Percentiles rank a stretch among this genome's conserved stretches.
These are phyloP conservation scores for Brassica carinata DNA, from an alignment of 345 rosid genomes.

Conservation along the genomic window DNA sequence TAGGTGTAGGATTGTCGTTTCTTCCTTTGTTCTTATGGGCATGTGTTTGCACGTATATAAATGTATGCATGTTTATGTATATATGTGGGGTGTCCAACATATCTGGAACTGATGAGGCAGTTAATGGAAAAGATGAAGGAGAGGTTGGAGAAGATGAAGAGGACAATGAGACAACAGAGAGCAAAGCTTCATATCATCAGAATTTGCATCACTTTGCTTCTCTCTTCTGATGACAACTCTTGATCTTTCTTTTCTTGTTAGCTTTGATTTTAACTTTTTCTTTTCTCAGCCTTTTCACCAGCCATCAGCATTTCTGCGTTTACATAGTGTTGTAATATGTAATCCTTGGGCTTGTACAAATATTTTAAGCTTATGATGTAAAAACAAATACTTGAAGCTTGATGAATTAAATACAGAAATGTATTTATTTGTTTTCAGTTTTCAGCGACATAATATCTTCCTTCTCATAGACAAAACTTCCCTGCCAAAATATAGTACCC, in stretches of 20 bases:
- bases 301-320: conserved; percentile 2
- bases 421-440: neutral
- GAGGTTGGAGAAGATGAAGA: conserved; percentile 20
- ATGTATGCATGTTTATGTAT: conserved; percentile 21
- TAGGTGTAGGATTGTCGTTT: conserved; percentile 31
- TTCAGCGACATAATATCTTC: conserved; percentile 22
- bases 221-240: conserved; percentile 50
- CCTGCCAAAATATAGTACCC: conserved; percentile 7
- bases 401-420: neutral
- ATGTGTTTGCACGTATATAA: conserved; percentile 24
- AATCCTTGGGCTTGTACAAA: conserved; percentile 28
- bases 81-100: conserved; percentile 19
- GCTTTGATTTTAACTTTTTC: neutral
- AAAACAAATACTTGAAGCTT: conserved; percentile 19
- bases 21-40: conserved; percentile 33
- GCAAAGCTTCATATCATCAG: conserved; percentile 63
- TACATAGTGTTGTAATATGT: conserved; percentile 15
- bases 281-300: neutral
- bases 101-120: conserved; percentile 31
- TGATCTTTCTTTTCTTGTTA: neutral
- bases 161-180: conserved; percentile 60
- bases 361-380: conserved; percentile 3
- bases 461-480: neutral
- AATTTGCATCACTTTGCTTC: conserved; percentile 71
- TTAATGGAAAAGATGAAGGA: conserved; percentile 46